Conservation (phyloP, 2,329 filamentous ascomycete species). For the Sporothrix brunneoviolacea region DNA sequence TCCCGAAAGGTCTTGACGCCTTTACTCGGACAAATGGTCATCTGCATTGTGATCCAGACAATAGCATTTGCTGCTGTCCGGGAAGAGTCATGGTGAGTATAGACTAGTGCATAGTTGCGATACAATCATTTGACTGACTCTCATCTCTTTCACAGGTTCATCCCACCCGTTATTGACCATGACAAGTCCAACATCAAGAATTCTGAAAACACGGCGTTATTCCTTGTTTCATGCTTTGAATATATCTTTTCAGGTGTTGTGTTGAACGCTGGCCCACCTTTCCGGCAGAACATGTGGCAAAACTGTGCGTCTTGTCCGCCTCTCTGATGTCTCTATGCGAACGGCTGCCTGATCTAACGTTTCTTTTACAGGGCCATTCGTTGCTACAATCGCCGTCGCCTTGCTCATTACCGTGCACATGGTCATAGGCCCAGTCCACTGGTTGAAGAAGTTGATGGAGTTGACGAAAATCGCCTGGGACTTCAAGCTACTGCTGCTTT, state of each 20-base stretch:
- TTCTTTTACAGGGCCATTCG: constrained; percentile 64
- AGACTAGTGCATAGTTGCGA: no score
- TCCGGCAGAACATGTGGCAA: constrained; percentile 68
- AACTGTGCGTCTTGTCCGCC: constrained; percentile 57
- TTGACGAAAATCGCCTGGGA: constrained; percentile 66
- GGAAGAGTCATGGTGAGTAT: constrained; percentile 65
- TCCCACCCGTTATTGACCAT: constrained; percentile 68
- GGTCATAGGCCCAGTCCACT: constrained; percentile 65
- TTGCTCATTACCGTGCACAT: constrained; percentile 69
- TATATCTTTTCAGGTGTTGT: constrained; percentile 89
- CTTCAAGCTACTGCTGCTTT: constrained; percentile 68
- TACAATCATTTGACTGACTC: neutral
- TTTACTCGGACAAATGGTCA: constrained; percentile 76
- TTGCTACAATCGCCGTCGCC: constrained; percentile 65
- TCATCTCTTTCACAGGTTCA: constrained; percentile 44
- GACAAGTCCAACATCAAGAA: constrained; percentile 83
- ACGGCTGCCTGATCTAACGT: constrained; percentile 12
- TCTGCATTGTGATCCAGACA: constrained; percentile 73
- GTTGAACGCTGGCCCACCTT: constrained; percentile 84
- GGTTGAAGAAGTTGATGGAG: constrained; percentile 73
- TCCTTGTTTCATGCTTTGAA: constrained; percentile 86
- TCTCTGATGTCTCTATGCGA: neutral
- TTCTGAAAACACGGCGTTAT: constrained; percentile 87
- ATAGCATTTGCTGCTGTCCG: constrained; percentile 68
- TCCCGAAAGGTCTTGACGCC: constrained; percentile 88